Conservation (phyloP, 1,284 basidiomycete species). For the Cutaneotrichosporon dermatis region DNA sequence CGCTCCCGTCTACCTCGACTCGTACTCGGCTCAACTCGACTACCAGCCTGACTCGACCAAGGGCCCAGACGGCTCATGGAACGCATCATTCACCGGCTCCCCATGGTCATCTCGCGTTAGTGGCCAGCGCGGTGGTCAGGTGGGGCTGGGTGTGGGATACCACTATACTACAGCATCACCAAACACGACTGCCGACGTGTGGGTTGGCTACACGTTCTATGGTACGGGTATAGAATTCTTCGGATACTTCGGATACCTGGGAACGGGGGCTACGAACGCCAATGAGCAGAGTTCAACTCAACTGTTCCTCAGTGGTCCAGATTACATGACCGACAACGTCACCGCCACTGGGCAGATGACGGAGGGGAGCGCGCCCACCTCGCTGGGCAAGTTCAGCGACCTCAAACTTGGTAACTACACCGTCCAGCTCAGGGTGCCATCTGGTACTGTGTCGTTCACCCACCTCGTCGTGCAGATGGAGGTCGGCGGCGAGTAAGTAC, state of each 20-base stretch:
- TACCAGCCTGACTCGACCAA: background rate
- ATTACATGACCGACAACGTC: no score
- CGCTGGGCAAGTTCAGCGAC: background rate
- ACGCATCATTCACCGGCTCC: background rate
- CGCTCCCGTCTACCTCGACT: background rate
- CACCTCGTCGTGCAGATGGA: background rate
- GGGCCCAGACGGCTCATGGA: background rate
- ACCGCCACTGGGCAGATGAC: no score
- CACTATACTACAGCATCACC: background rate
- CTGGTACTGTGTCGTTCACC: background rate
- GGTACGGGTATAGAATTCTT: background rate
- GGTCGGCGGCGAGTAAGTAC: background rate
- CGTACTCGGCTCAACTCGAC: background rate
- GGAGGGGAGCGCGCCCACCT: background rate
- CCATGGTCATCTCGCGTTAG: background rate
- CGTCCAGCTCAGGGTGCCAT: background rate
- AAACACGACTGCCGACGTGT: background rate
- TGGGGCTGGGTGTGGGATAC: background rate
- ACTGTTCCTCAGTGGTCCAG: no score
- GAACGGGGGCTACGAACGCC: no score
- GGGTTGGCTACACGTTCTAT: background rate
- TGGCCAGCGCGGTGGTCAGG: no score
- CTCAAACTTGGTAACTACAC: background rate
- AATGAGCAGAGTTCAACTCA: no score
- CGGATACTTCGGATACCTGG: background rate